phyloP scores from a whole-genome alignment of 306 rosid genomes.

The Gastrolobium villosum region DNA sequence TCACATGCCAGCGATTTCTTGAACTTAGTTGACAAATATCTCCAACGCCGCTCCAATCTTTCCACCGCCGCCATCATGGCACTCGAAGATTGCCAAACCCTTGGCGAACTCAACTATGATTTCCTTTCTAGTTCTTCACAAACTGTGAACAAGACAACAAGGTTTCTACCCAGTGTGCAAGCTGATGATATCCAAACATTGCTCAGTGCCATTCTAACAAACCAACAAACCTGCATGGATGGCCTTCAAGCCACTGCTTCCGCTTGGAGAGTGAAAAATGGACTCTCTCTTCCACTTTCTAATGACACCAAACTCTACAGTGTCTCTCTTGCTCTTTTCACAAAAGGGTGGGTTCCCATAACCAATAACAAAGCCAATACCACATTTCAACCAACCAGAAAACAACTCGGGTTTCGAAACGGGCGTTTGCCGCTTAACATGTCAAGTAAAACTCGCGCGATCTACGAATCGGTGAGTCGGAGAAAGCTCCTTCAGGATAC shows the following conservation, averaged over 20 bases:
- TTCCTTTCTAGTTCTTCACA: conserved; percentile 56
- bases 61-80: conserved; percentile 58
- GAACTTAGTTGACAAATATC: conserved; percentile 52
- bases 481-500: conserved; percentile 56
- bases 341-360: conserved; percentile 76
- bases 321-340: conserved; percentile 76
- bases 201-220: conserved; percentile 79
- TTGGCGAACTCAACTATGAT: conserved; percentile 68
- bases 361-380: conserved; percentile 41
- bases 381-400: conserved; percentile 32
- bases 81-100: conserved; percentile 71
- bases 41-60: conserved; percentile 44
- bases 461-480: conserved; percentile 65
- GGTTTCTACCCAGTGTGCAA: conserved; percentile 42
- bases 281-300: conserved; percentile 60
- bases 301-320: conserved; percentile 73
- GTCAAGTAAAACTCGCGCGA: conserved; percentile 58
- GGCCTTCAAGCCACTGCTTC: conserved; percentile 69
- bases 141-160: conserved; percentile 48
- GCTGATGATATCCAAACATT: conserved; percentile 69
- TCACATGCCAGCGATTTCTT: conserved; percentile 66
- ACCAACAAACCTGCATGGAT: conserved; percentile 80
- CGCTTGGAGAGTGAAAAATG: conserved; percentile 57
- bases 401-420: conserved; percentile 55
- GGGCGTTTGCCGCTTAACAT: conserved; percentile 69